Evolutionary conservation across 208 protist species (phyloP).

Genomic region (Acanthamoeba lenticulata): DNA sequence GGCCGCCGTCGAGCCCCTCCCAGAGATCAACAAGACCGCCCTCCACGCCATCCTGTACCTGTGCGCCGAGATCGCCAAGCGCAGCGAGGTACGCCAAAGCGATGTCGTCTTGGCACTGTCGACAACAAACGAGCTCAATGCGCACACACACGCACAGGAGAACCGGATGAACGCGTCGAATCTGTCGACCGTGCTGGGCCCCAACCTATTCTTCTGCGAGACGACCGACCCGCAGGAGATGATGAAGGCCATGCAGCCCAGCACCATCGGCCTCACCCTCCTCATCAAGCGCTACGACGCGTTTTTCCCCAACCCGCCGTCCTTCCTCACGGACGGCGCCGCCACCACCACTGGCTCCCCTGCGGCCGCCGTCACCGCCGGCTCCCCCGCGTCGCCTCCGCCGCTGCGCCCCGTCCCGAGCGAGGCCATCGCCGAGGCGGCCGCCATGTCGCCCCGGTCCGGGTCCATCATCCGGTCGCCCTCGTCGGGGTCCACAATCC

Average conservation of each 20-base stretch:
- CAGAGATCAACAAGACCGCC: neutral
- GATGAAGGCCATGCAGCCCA: conserved; percentile 28
- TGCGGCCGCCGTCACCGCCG: neutral
- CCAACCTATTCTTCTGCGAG: conserved; percentile 20
- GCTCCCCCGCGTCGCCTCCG: neutral
- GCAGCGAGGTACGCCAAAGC: neutral
- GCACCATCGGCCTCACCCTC: neutral
- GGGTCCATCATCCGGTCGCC: no score
- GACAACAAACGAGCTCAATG: neutral
- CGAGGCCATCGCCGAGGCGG: no score
- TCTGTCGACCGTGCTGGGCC: neutral
- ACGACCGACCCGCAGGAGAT: neutral
- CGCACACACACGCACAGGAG: neutral
- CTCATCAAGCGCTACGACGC: neutral
- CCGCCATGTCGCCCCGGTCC: no score
- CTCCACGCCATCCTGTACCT: conserved; percentile 18
- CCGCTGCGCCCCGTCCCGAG: no score
- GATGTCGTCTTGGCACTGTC: neutral
- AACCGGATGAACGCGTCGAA: conserved; percentile 36
- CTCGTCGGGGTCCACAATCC: no score
- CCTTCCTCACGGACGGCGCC: neutral
- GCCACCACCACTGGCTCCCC: neutral
- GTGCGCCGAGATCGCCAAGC: conserved; percentile 4
- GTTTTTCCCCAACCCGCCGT: neutral
- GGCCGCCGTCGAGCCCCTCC: neutral